Base-by-base conservation (phyloP, 768 basidiomycete species). In the Pholiota molesta region DNA sequence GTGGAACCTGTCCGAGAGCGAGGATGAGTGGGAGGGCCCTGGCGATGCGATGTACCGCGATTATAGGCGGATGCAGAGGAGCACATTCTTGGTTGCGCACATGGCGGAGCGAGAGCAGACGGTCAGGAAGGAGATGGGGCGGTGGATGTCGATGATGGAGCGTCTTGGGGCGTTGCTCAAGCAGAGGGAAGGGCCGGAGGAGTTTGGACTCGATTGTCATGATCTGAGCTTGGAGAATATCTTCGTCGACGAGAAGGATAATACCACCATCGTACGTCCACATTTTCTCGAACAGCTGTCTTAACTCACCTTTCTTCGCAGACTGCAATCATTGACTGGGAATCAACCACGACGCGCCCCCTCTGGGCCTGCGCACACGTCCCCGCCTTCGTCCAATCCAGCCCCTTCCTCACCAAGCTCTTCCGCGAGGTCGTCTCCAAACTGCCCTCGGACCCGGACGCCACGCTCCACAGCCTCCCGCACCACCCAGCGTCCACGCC, bases 271-370 rank as follows among this genome's bases (percentile, higher is more conserved):
- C 49, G 92, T 94, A 66, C 68, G 92, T 80, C 14, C 14, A 31
- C 35, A 23, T 21, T 23, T 13, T 49, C 21, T 33, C 53, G 45
- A n/a, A 39, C 23, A 1, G 54, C 4, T 8, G 42, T 39, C 6
- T 31, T n/a, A 35, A 21, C 21, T 21, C 5, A 31, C 55, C 63
- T 58, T n/a, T 60, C 54, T 62, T 52, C 49, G 59, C 68, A 95
- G 93, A 91, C 91, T 1, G 91, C 91, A 68, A 84, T 95, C 61
- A 94, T 95, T 44, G 93, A 95, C 67, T 94, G 91, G 92, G 92
- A 95, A 71, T 91, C 92, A 16, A 94, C 92, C n/a, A 92, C 91
- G 11, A 92, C 88, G 9, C 83, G 93, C 14, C 93, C 92, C 4
- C 81, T 95, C 19, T 94, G 92, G 92, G 88, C 90, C 19, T 88